These are phyloP conservation scores for Pleurozium schreberi DNA, from an alignment of 225 moss, liverwort and hornwort species.

Conservation along the genomic window DNA sequence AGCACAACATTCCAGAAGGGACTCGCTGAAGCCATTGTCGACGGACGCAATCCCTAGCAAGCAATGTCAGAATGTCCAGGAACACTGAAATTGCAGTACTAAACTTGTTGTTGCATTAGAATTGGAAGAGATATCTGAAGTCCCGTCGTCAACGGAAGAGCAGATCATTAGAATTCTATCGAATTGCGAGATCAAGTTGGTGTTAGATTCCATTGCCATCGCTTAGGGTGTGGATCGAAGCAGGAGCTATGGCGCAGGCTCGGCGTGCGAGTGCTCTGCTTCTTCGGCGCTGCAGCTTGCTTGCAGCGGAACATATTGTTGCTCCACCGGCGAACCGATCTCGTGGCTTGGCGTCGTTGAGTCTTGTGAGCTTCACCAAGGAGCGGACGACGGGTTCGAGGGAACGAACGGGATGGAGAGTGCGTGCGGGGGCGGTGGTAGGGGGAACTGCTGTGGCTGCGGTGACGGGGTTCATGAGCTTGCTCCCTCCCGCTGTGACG, in stretches of 20 bases:
- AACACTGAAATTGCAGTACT: not conserved
- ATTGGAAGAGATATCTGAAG: not conserved
- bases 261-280: not conserved
- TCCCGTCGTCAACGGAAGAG: not conserved
- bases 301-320: not conserved
- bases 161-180: not conserved
- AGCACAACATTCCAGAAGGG: not conserved
- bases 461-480: conserved; percentile 5
- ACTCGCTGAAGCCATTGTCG: not conserved
- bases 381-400: not conserved
- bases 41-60: not conserved
- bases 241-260: conserved; percentile 4
- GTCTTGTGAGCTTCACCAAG: not conserved
- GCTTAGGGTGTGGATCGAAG: conserved; percentile 2
- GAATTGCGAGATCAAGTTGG: not conserved
- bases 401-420: conserved; percentile 5
- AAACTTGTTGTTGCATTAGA: not conserved
- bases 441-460: conserved; percentile 6
- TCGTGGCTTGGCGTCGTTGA: not conserved
- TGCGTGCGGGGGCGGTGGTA: not conserved
- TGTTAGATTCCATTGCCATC: not conserved
- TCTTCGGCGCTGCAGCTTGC: conserved; percentile 1
- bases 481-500: conserved; percentile 1
- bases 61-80: not conserved
- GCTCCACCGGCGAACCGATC: not conserved